Evolutionary conservation across 1,284 basidiomycete species (phyloP).

Genomic region (Boletus albobrunnescens): DNA sequence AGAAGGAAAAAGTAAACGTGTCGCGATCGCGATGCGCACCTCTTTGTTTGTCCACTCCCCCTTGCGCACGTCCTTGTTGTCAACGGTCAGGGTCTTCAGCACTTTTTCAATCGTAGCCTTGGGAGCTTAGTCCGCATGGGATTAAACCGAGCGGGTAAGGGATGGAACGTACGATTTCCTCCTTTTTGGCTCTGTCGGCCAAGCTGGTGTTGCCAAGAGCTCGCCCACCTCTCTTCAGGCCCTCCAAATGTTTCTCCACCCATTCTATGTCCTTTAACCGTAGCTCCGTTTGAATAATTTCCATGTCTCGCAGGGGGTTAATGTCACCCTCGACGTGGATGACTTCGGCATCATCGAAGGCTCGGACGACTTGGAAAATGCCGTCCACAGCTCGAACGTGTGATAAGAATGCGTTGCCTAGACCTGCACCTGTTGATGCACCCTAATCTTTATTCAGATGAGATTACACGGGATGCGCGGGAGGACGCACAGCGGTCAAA

Average conservation of each 20-base stretch:
- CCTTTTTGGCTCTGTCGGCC: conserved; percentile 94
- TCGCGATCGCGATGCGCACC: conserved; percentile 49
- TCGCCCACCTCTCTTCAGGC: conserved; percentile 68
- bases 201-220: conserved; percentile 76
- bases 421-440: conserved; percentile 95
- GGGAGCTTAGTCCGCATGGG: conserved; percentile 18
- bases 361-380: conserved; percentile 98
- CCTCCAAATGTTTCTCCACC: conserved; percentile 90
- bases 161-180: conserved; percentile 75
- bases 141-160: background rate
- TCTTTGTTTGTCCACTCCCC: conserved; percentile 96
- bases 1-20: conserved; percentile 12
- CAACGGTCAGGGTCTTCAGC: conserved; percentile 73
- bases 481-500: conserved; percentile 74
- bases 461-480: background rate
- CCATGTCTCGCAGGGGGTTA: conserved; percentile 94
- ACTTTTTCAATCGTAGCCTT: conserved; percentile 87
- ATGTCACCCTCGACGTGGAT: conserved; percentile 99
- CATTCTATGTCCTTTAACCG: conserved; percentile 98
- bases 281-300: conserved; percentile 92
- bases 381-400: conserved; percentile 98
- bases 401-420: conserved; percentile 97
- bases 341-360: conserved; percentile 98
- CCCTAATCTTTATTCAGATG: conserved; percentile 49
- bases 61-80: conserved; percentile 92